phyloP scores from a whole-genome alignment of 805 yeast genomes.

The Torulaspora quercuum region DNA sequence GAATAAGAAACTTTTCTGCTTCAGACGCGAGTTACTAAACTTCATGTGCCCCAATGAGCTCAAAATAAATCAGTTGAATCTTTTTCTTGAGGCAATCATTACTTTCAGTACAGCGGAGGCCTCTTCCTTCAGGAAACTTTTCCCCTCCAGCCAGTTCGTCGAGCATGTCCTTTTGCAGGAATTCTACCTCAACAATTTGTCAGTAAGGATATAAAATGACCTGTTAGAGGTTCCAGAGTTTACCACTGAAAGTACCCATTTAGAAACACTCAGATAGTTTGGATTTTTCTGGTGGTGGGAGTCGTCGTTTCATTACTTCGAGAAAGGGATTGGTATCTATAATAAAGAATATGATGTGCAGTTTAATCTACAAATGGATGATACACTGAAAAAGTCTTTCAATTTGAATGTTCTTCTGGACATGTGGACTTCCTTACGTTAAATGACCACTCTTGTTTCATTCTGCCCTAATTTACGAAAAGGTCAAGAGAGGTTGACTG shows the following conservation, averaged over 20 bases:
- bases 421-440: slow-evolving; percentile 16
- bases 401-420: slow-evolving; percentile 11
- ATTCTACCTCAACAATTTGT: slow-evolving; percentile 49
- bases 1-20: slow-evolving; percentile 11
- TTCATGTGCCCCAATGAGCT: slow-evolving; percentile 11
- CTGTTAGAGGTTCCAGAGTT: slow-evolving; percentile 56
- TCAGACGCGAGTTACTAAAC: slow-evolving; percentile 13
- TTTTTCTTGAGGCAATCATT: slow-evolving; percentile 13
- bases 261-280: slow-evolving; percentile 41
- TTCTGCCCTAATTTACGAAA: slow-evolving; percentile 15
- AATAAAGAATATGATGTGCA: slow-evolving; percentile 14
- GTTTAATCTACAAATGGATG: slow-evolving; percentile 13
- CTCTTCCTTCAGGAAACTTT: slow-evolving; percentile 8
- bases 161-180: slow-evolving; percentile 31
- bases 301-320: slow-evolving; percentile 8
- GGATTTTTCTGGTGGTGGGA: slow-evolving; percentile 27
- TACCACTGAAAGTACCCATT: slow-evolving; percentile 47
- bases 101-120: slow-evolving; percentile 15
- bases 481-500: slow-evolving; percentile 6
- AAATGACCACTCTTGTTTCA: slow-evolving; percentile 13
- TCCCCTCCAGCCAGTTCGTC: slow-evolving; percentile 49
- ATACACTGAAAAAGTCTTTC: slow-evolving; percentile 9
- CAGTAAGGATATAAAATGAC: slow-evolving; percentile 55
- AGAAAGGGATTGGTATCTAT: slow-evolving; percentile 10
- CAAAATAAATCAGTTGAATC: slow-evolving; percentile 13